phyloP scores from a whole-genome alignment of 768 basidiomycete species.

The Hygrocybe coccinea region DNA sequence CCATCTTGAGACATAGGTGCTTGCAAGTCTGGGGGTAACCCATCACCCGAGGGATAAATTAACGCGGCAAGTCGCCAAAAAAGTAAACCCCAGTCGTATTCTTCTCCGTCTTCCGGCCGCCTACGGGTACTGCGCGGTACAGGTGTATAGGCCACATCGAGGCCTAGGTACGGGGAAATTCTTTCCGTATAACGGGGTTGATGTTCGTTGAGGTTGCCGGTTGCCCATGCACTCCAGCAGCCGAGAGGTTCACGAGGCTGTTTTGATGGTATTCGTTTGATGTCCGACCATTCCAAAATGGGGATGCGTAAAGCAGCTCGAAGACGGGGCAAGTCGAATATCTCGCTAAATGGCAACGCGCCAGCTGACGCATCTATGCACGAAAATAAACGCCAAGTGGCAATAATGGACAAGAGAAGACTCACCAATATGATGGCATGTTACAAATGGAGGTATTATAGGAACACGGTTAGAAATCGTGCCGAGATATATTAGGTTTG shows the following conservation, averaged over 20 bases:
- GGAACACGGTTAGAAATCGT: constrained; percentile 42
- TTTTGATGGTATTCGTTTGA: constrained; percentile 40
- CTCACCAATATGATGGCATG: constrained; percentile 22
- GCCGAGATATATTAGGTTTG: constrained; percentile 47
- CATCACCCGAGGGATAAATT: background rate
- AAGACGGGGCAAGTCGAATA: constrained; percentile 54
- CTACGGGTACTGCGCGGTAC: constrained; percentile 31
- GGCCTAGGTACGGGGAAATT: constrained; percentile 22
- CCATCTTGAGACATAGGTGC: constrained; percentile 33
- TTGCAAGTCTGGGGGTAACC: background rate
- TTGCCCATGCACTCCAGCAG: constrained; percentile 52
- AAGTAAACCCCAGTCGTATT: constrained; percentile 39
- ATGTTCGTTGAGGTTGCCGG: constrained; percentile 37
- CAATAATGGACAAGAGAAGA: constrained; percentile 29
- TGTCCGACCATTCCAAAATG: constrained; percentile 58
- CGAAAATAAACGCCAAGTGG: too few species aligned
- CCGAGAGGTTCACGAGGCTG: constrained; percentile 47
- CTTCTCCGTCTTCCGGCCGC: constrained; percentile 6
- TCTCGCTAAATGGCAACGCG: constrained; percentile 36
- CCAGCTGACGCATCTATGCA: constrained; percentile 28
- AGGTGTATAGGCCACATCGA: constrained; percentile 35
- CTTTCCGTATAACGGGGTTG: constrained; percentile 33
- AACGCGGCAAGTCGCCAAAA: constrained; percentile 11
- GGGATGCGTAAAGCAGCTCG: constrained; percentile 39
- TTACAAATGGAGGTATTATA: constrained; percentile 45